phyloP scores from a whole-genome alignment of 331 rosid species.

The Malus hybrid region DNA sequence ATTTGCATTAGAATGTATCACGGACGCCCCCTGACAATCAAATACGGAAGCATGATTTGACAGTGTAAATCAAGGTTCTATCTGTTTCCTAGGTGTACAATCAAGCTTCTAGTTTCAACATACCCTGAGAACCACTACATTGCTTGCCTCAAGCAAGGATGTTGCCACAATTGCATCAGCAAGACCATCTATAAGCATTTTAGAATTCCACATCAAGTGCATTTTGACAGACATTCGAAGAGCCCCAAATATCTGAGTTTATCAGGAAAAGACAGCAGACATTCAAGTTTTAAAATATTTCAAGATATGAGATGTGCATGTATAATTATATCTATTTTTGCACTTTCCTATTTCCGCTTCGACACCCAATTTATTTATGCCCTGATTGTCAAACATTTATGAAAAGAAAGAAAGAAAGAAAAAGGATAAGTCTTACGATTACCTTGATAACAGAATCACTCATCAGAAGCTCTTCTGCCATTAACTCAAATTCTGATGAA shows the following conservation, averaged over 20 bases:
- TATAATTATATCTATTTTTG: neutral
- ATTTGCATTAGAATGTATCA: conserved; percentile 86
- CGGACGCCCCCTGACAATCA: conserved; percentile 75
- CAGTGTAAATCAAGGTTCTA: neutral
- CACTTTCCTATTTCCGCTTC: neutral
- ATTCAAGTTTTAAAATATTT: neutral
- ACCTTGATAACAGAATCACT: conserved; percentile 92
- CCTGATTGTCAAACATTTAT: neutral
- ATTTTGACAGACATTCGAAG: conserved; percentile 95
- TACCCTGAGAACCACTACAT: conserved; percentile 93
- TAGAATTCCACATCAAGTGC: conserved; percentile 93
- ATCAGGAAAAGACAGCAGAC: neutral
- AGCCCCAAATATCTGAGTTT: conserved; percentile 82
- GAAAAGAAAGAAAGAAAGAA: neutral
- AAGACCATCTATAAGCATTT: conserved; percentile 77
- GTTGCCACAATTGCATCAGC: conserved; percentile 70
- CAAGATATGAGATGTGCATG: neutral
- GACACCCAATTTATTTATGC: neutral
- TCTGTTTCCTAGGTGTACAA: neutral
- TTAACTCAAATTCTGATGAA: conserved; percentile 85
- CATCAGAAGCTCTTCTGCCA: conserved; percentile 96
- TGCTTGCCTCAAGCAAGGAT: conserved; percentile 90
- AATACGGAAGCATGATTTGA: conserved; percentile 16
- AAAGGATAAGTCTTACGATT: conserved; percentile 15
- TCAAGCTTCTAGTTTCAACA: conserved; percentile 7